Base-by-base conservation (phyloP, 768 basidiomycete genomes). In the Tylopilus sp. region DNA sequence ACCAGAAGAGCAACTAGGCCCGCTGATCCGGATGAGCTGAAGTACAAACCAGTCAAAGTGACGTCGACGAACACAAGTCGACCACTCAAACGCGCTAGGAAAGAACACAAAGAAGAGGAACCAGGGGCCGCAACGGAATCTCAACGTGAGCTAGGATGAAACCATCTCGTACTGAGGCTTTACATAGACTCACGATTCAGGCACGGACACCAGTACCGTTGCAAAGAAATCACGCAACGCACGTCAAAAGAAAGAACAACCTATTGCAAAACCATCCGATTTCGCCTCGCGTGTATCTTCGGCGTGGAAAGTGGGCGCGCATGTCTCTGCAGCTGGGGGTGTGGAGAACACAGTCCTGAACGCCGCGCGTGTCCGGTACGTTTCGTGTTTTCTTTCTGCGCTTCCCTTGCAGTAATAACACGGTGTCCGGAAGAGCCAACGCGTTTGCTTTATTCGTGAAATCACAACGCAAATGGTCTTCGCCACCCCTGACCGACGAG, bases 361-460 rank as follows among this genome's bases (percentile, higher is more conserved):
- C 52, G 90, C 91, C 15, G 80, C 84, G 15, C 70, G 73, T 18
- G 81, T 90, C 38, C 81, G 88, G 87, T 88, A 71, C 61, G 47
- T 25, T 12, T 44, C 23, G 23, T 2, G 3, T 25, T 5, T 33
- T 51, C 39, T 36, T 22, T 22, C 39, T n/a, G 20, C 17, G 8
- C 44, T n/a, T n/a, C n/a, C 20, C 26, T 38, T 10, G 13, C 46
- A 7, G 18, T 20, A 17, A 47, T 4, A 41, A 6, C 36, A 28
- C 10, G 23, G 11, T 20, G 31, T 17, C n/a, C 13, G 13, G 13
- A 21, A 88, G 88, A 0, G 91, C 88, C n/a, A 88, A 84, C 47
- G 81, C 89, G 5, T 88, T 94, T 57, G 90, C 88, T 0, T 73
- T 93, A 9, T 94, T 94, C 60, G 67, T 92, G 36, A 95, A 93